These are phyloP conservation scores for Lodderomyces beijingensis DNA, from an alignment of 1,139 yeast genomes.

Conservation along the genomic window DNA sequence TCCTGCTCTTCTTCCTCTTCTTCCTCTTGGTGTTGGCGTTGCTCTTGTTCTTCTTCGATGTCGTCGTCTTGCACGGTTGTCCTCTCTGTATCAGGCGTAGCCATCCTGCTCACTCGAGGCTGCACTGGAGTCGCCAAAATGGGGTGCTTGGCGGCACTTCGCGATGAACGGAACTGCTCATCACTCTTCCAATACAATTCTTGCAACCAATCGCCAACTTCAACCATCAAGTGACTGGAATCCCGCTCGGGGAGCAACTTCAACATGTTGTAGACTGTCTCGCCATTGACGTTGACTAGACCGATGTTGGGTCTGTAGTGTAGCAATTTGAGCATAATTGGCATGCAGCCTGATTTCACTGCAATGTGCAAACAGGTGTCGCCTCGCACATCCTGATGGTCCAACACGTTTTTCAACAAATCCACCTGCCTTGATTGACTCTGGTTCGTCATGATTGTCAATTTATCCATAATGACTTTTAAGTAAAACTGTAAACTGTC, in stretches of 20 bases:
- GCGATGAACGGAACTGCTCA: neutral
- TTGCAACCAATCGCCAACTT: no score
- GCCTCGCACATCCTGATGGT: constrained; percentile 67
- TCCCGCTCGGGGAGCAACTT: neutral
- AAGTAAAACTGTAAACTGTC: constrained; percentile 41
- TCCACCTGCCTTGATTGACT: constrained; percentile 31
- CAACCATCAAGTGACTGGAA: neutral
- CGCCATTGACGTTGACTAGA: constrained; percentile 36
- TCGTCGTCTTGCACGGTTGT: constrained; percentile 45
- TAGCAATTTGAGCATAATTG: constrained; percentile 36
- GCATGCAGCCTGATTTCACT: constrained; percentile 37
- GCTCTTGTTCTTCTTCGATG: constrained; percentile 27
- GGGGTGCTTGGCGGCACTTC: neutral
- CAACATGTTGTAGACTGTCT: constrained; percentile 33
- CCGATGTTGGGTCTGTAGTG: constrained; percentile 48
- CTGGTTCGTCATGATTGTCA: constrained; percentile 28
- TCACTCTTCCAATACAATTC: neutral
- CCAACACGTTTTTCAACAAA: constrained; percentile 55
- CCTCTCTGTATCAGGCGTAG: constrained; percentile 47
- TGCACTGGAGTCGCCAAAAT: constrained; percentile 40
- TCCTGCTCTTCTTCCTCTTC: no score
- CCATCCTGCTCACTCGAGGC: constrained; percentile 20
- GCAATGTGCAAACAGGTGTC: constrained; percentile 69
- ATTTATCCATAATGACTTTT: constrained; percentile 35
- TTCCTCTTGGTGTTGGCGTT: no score